A percentile compares a stretch with the other conserved stretches of the same genome.
Evolutionary conservation across 345 rosid species (phyloP).

Genomic region (Sapria himalayana): DNA sequence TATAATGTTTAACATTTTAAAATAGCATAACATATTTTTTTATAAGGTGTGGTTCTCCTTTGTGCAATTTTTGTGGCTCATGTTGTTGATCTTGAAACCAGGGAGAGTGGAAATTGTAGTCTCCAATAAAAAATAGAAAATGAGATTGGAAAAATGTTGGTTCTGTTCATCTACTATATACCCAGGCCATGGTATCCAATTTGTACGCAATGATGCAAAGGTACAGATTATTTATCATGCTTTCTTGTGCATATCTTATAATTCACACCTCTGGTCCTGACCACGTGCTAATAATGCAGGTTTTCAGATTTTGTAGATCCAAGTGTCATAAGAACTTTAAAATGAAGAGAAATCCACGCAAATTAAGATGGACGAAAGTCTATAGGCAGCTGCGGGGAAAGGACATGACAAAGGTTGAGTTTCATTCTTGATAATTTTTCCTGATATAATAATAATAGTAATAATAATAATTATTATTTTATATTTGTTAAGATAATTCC

Average conservation of each 20-base stretch:
- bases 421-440: no score
- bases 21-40: no score
- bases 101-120: no score
- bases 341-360: constrained; percentile 97
- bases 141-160: constrained; percentile 92
- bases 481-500: no score
- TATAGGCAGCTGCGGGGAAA: constrained; percentile 60
- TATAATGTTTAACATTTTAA: no score
- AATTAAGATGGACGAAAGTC: constrained; percentile 95
- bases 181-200: constrained; percentile 81
- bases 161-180: constrained; percentile 80
- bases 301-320: constrained; percentile 76
- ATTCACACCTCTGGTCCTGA: background rate
- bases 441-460: no score
- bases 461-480: no score
- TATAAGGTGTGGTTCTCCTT: no score
- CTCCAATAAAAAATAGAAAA: no score
- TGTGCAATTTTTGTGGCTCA: no score
- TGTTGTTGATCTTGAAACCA: no score
- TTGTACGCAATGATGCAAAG: constrained; percentile 77
- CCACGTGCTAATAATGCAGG: constrained; percentile 17
- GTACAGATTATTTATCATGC: constrained; percentile 8
- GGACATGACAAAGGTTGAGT: constrained; percentile 78
- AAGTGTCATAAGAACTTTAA: constrained; percentile 87
- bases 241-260: background rate